Base-by-base conservation (phyloP, 2,329 filamentous ascomycete genomes). In the Aspergillus sp. region DNA sequence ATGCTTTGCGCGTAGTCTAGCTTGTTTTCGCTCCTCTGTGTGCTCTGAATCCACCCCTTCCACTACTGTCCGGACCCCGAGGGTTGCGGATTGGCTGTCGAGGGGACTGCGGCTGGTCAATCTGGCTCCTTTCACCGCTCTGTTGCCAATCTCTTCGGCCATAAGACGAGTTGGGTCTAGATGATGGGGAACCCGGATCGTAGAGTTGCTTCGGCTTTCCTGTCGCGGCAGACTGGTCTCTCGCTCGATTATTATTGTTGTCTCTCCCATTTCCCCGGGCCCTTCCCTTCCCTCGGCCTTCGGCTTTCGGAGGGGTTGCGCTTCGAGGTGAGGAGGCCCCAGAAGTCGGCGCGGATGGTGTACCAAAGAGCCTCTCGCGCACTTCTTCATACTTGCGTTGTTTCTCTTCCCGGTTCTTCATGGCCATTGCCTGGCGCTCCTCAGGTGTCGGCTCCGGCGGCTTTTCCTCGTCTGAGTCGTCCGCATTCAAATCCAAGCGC, bases 321-420 rank as follows among this genome's bases (percentile, higher is more conserved):
- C 78, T 84, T 9, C 85, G 85, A 0, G 87, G 85, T 4, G 86
- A 86, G 4, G 87, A 87, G 7, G 81, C 79, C 1, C 86, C 84
- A 0, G 87, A 79, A 4, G 66, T 73, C 17, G 69, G 71, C 7
- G 68, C 71, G 6, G 69, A 68, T 5, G 70, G 68, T 21, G 84
- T 86, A 19, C 92, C 92, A 73, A 97, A 93, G 55, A 97, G 88
- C 71, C 92, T 89, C 66, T 93, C 91, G 31, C 93, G 84, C 6
- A 88, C 90, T 77, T 96, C 92, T 60, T 96, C 90, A 72, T 97
- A 97, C 60, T 90, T 89, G 56, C 87, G 87, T 78, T 96, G 90
- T 78, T 95, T 96, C 77, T 96, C 92, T 70, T 96, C 92, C 9
- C 87, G 84, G 66, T 96, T 91, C 49, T 84, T 83, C 71, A 91